Base-by-base conservation (phyloP, 177 flowering plant genomes). In the Vitis hybrid region DNA sequence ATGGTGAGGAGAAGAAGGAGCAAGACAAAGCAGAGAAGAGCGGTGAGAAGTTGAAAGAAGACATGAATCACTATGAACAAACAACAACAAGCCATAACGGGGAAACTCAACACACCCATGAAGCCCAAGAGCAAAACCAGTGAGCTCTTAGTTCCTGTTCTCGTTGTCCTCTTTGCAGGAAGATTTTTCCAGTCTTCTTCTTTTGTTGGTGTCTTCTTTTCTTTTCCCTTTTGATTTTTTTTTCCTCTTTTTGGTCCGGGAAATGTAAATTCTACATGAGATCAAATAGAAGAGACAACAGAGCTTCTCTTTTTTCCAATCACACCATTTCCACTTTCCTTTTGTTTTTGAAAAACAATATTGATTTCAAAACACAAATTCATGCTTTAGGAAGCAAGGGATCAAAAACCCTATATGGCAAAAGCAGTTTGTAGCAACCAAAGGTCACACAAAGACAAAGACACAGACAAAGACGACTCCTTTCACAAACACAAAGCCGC, bases 221-320 rank as follows among this genome's bases (percentile, higher is more conserved):
- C 31, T 73, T 62, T 67, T 59, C 24, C 19, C 38, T 51, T 66
- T 10, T 19, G 7, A 18, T 33, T 66, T 52, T 14, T 65, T 59
- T 50, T 54, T 22, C 49, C 52, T 24, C 13, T 12, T 55, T 47
- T 7, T 62, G 20, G 9, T 19, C 24, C 71, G 68, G 63, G 70
- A 52, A 70, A 31, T 77, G 77, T 73, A 77, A 65, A 70, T 68
- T 68, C 44, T 62, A 64, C 47, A 5, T 61, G 73, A 70, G 75
- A 62, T 65, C 49, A 63, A 57, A 56, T 64, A 19, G 24, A 49
- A n/a, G 38, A 22, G 6, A 49, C 31, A 58, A 47, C n/a, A 53
- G 11, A 13, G 50, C 14, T 2, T 51, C 38, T 62, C 53, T 14
- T 49, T 62, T 51, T 28, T 28, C 31, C 4, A 28, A 28, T 28